phyloP scores from a whole-genome alignment of 192 early-diverging fungal species.

The Rhizophagus sp. region DNA sequence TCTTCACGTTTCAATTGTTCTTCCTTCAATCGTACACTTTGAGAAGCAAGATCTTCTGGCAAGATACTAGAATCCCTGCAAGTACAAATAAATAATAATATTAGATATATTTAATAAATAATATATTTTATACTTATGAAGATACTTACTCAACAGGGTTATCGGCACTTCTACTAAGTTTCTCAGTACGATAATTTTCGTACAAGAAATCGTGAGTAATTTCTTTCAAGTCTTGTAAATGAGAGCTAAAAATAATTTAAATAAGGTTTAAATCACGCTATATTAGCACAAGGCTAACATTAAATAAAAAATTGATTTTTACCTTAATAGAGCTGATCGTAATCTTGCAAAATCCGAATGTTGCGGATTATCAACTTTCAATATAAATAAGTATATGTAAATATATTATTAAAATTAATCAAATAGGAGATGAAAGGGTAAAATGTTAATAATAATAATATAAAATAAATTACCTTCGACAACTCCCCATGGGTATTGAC shows the following conservation, averaged over 20 bases:
- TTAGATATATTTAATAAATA: background rate
- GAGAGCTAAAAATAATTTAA: constrained; percentile 66
- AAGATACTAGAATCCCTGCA: constrained; percentile 4
- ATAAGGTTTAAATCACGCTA: background rate
- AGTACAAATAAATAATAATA: background rate
- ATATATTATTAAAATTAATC: too few relatives aligned
- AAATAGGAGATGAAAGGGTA: background rate
- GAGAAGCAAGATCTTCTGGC: constrained; percentile 24
- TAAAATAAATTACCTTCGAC: constrained; percentile 61
- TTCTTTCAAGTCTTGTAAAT: constrained; percentile 96
- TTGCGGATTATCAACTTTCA: constrained; percentile 85
- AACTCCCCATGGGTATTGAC: constrained; percentile 94
- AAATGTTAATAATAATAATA: background rate
- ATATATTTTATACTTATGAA: background rate
- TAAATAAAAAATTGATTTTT: constrained; percentile 5
- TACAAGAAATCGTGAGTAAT: constrained; percentile 96
- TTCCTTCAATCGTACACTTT: constrained; percentile 49
- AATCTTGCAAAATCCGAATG: constrained; percentile 97
- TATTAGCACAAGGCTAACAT: background rate
- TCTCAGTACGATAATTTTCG: constrained; percentile 92
- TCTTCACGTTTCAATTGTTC: constrained; percentile 58
- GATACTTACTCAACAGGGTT: constrained; percentile 40
- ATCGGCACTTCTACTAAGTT: constrained; percentile 62
- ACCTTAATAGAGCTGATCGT: constrained; percentile 85
- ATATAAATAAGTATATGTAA: background rate